These are phyloP conservation scores for Colletotrichum nymphaeae DNA, from an alignment of 2,329 filamentous ascomycete genomes.

Conservation along the genomic window DNA sequence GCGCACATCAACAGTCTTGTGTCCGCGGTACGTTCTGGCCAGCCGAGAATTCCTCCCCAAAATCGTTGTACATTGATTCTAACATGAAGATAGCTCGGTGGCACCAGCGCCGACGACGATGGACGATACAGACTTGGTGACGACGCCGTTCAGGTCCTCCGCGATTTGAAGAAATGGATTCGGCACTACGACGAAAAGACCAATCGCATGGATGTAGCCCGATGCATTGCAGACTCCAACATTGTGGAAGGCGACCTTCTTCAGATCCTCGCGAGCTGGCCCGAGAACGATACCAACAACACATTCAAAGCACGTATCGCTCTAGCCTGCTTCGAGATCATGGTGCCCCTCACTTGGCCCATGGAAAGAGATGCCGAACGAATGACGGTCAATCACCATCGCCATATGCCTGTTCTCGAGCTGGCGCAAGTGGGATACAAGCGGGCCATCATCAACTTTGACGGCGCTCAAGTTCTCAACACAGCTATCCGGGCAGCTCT, in stretches of 20 bases:
- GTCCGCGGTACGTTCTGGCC: conserved; percentile 77
- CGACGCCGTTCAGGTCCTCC: conserved; percentile 89
- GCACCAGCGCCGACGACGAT: conserved; percentile 81
- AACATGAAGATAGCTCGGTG: conserved; percentile 77
- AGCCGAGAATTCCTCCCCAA: neutral
- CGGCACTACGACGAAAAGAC: conserved; percentile 93
- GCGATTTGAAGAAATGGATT: conserved; percentile 95
- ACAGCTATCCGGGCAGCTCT: conserved; percentile 84
- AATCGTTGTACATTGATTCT: conserved; percentile 7
- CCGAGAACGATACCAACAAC: conserved; percentile 77
- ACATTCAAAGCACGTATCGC: conserved; percentile 83
- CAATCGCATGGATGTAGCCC: conserved; percentile 93
- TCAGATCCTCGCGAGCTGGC: conserved; percentile 87
- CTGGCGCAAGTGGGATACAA: conserved; percentile 93
- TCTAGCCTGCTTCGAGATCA: conserved; percentile 87
- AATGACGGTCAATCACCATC: conserved; percentile 93
- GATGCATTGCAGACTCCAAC: conserved; percentile 92
- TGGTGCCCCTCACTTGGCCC: conserved; percentile 95
- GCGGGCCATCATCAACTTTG: conserved; percentile 85
- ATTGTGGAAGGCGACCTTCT: conserved; percentile 90
- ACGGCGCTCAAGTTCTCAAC: conserved; percentile 80
- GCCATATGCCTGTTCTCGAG: conserved; percentile 90
- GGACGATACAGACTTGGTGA: conserved; percentile 91
- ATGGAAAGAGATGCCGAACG: conserved; percentile 81
- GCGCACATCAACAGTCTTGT: conserved; percentile 94